Base-by-base conservation (phyloP, 2,329 filamentous ascomycete species). In the Fusarium cicatricum region DNA sequence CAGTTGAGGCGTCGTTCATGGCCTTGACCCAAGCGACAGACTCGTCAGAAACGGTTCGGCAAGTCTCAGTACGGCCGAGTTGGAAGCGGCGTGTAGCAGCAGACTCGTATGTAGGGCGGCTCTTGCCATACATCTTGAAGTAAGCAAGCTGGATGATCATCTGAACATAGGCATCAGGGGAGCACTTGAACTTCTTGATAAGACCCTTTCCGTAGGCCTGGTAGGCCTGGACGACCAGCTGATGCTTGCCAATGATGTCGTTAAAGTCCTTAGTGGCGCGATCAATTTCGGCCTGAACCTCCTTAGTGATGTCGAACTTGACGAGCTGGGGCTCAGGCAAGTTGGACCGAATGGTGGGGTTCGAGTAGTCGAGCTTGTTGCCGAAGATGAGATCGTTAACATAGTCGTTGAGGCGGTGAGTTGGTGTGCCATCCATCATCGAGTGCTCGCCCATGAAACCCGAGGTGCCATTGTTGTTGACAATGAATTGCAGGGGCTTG, bases 361-460 rank as follows among this genome's bases (percentile, higher is more conserved):
- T 85, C 56, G 89, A 90, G 72, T 97, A 91, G 76, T 97, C 92
- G 55, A 99, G 87, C 75, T 95, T 96, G 80, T 97, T 94, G 79
- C 89, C 89, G 78, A 97, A 93, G 75, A 98, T 97, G 71, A 91
- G 85, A 73, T 90, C 87, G 80, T 94, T 96, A 72, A 96, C 85
- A 72, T 92, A 95, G 82, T 99, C 95, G 76, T 97, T 99, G 14
- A 99, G 84, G 38, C 96, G 90, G 78, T 98, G 95, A 3, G 96
- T 99, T 1, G 96, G 93, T 7, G 95, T 99, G 63, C 96, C 95
- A 74, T 99, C 95, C 96, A 99, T 99, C 95, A 99, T 98, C 70
- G 91, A 96, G 83, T 99, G 95, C 79, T 99, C 95, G 71, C 95
- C 95, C 84, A 92, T 94, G 83, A 99, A 99, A 58, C 95, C 95